phyloP scores from a whole-genome alignment of 176 grass and related monocot genomes.

The Dendrocalamus sinicus region DNA sequence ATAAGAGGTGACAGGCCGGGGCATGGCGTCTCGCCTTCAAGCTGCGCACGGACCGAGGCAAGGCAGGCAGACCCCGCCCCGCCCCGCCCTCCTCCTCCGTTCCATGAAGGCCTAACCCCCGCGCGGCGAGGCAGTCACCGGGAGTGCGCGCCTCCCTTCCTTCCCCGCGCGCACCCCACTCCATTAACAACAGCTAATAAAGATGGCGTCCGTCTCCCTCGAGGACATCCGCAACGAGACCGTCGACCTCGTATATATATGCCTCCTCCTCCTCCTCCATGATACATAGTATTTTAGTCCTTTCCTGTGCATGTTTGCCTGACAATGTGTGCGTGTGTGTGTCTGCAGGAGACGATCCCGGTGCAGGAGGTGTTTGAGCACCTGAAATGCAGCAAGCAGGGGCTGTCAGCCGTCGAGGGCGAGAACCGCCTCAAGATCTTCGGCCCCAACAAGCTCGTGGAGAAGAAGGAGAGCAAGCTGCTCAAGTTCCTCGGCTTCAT shows the following conservation, averaged over 20 bases:
- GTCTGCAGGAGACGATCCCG: slow-evolving; percentile 76
- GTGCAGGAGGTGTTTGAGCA: slow-evolving; percentile 79
- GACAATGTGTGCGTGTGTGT: neutral
- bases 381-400: slow-evolving; percentile 80
- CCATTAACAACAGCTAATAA: slow-evolving; percentile 1
- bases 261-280: neutral
- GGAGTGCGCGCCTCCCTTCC: slow-evolving; percentile 25
- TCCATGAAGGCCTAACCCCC: slow-evolving; percentile 41
- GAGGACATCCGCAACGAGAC: slow-evolving; percentile 84
- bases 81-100: neutral
- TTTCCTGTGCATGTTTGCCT: neutral
- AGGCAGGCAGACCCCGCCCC: slow-evolving; percentile 12
- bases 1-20: slow-evolving; percentile 23
- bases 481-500: slow-evolving; percentile 98
- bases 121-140: slow-evolving; percentile 9
- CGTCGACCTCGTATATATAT: slow-evolving; percentile 63
- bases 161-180: slow-evolving; percentile 18
- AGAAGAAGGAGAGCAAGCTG: slow-evolving; percentile 96
- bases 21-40: slow-evolving; percentile 28
- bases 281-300: too few species aligned
- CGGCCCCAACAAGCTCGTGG: slow-evolving; percentile 97
- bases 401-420: slow-evolving; percentile 54
- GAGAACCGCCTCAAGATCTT: slow-evolving; percentile 85
- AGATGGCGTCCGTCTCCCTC: slow-evolving; percentile 74
- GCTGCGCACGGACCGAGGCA: slow-evolving; percentile 37